Evolutionary conservation across 257 asterid species (phyloP), one percentile per base, ranked within the genome.

Genomic region (Forsythia suspensa): DNA sequence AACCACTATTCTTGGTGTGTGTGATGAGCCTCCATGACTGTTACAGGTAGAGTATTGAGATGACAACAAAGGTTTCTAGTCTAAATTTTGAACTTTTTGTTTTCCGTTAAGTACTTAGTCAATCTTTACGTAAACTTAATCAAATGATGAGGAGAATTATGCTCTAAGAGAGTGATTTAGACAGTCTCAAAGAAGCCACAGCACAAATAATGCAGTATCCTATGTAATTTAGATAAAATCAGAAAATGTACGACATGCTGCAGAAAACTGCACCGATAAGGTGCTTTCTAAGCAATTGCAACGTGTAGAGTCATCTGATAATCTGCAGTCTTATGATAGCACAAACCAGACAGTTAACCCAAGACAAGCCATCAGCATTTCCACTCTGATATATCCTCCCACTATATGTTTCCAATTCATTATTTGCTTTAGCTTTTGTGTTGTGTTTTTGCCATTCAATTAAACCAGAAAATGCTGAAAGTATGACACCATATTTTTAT

Each of bases 401-500:
- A 9, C 16, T 21, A 63, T 63, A 24, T 63, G 38, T 24, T 63
- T 63, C 16, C 70, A 9, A 3, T 29, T 63, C 38, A 63, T 24
- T 63, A 63, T 63, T 24, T 63, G 24, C 4, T 63, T 63, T 61
- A 61, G 3, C 34, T 8, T 61, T 20, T 63, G 6, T 63, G 15
- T 20, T 61, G 36, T 59, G 36, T 59, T 59, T n/a, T n/a, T 1
- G 8, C 52, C 61, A 12, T 44, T 52, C 41, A 15, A 29, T 11
- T 24, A 39, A 80, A 41, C 9, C 20, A 24, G 38, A 11, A 39
- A 39, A 24, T 29, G 21, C 74, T 44, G 20, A 13, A 39, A 57
- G 34, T 59, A 24, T 46, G 57, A 66, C 86, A 71, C 40, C 61
- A 77, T 76, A 16, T 42, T 77, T 76, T 1, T 37, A 41, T 73